Conservation (phyloP, 805 yeast genomes). For the Danielia oregonensis region DNA sequence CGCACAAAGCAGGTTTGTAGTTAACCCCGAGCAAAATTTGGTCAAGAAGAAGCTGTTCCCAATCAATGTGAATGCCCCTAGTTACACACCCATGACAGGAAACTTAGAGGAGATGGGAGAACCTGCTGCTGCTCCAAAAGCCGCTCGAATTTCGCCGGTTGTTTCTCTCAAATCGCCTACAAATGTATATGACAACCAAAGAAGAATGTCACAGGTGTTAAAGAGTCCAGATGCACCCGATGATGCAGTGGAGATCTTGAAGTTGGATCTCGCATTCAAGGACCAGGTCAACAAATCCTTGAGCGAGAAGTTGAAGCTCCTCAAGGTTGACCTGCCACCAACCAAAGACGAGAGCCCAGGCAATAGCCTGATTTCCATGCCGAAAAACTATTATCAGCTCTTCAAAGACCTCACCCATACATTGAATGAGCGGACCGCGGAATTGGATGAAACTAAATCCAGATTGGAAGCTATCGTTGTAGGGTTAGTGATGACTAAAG, state of each 20-base stretch:
- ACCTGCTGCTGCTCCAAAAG: slow-evolving; percentile 1
- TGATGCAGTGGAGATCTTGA: slow-evolving; percentile 33
- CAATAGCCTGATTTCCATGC: slow-evolving; percentile 28
- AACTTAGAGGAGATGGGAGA: slow-evolving; percentile 9
- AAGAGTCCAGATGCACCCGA: not conserved
- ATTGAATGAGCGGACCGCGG: slow-evolving; percentile 42
- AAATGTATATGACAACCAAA: not conserved
- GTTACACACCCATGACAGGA: slow-evolving; percentile 21
- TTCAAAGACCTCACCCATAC: slow-evolving; percentile 47
- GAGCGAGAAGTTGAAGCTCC: slow-evolving; percentile 28
- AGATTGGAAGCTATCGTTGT: slow-evolving; percentile 59
- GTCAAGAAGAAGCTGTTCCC: slow-evolving; percentile 10
- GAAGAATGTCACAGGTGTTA: not conserved
- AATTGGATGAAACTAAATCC: slow-evolving; percentile 57
- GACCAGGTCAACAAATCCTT: slow-evolving; percentile 40
- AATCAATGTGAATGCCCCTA: slow-evolving; percentile 29
- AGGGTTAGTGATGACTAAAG: slow-evolving; percentile 21
- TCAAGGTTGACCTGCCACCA: slow-evolving; percentile 10
- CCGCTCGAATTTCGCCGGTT: not conserved
- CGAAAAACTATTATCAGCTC: slow-evolving; percentile 42
- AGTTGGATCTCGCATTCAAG: slow-evolving; percentile 52
- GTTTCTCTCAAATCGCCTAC: not conserved
- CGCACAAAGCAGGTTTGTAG: not conserved
- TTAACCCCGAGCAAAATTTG: not conserved
- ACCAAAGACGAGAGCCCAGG: slow-evolving; percentile 3